Percentiles rank a stretch among this genome's conserved stretches.
Evolutionary conservation across 352 stramenopile species (phyloP).

Genomic region (Pythium sp.): DNA sequence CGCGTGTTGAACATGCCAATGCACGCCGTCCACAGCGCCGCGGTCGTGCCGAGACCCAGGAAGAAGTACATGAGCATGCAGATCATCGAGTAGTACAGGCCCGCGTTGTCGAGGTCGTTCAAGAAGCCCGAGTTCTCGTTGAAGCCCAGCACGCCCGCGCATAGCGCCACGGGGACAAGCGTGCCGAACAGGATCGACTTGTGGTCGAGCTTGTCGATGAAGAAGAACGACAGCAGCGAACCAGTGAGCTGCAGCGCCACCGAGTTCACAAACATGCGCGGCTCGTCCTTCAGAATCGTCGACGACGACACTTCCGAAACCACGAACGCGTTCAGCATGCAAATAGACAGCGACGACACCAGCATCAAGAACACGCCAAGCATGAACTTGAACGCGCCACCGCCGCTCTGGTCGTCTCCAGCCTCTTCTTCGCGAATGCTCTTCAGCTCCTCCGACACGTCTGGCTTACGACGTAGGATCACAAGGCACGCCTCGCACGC

Average conservation of each 20-base stretch:
- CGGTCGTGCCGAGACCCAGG: slow-evolving; percentile 61
- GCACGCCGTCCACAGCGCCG: slow-evolving; percentile 56
- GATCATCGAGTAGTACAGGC: slow-evolving; percentile 56
- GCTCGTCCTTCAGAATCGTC: slow-evolving; percentile 34
- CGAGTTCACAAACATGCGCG: slow-evolving; percentile 53
- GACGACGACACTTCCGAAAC: slow-evolving; percentile 35
- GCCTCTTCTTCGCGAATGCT: slow-evolving; percentile 62
- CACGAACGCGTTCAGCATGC: slow-evolving; percentile 62
- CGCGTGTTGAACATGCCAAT: slow-evolving; percentile 65
- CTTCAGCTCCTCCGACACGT: slow-evolving; percentile 69
- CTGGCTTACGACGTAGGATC: slow-evolving; percentile 62
- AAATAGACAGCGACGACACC: slow-evolving; percentile 48
- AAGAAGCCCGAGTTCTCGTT: slow-evolving; percentile 55
- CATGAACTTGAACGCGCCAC: slow-evolving; percentile 57
- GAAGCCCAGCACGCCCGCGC: slow-evolving; percentile 48
- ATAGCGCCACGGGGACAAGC: slow-evolving; percentile 52
- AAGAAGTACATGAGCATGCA: slow-evolving; percentile 78
- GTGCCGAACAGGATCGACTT: slow-evolving; percentile 68
- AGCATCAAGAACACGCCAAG: slow-evolving; percentile 67
- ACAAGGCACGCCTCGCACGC: slow-evolving; percentile 63
- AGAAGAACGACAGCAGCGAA: slow-evolving; percentile 67
- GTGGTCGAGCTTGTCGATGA: slow-evolving; percentile 79
- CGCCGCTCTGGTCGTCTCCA: slow-evolving; percentile 30
- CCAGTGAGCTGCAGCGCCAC: slow-evolving; percentile 56
- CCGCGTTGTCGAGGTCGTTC: slow-evolving; percentile 31